Evolutionary conservation across 768 basidiomycete species (phyloP).

Genomic region (Kwoniella botswanensis): DNA sequence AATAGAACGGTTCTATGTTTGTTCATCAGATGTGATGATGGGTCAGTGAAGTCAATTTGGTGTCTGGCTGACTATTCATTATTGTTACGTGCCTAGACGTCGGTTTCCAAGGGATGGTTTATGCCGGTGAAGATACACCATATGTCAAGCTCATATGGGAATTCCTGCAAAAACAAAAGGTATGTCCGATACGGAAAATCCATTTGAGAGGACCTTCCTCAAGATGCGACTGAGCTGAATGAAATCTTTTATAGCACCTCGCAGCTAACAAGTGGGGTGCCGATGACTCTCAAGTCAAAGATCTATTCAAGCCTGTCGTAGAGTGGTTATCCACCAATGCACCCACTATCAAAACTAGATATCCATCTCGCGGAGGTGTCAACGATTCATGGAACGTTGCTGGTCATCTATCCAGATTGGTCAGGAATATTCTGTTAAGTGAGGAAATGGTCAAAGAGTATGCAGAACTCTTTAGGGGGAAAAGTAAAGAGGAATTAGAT

Average conservation of each 20-base stretch:
- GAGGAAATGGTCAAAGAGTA: conserved; percentile 58
- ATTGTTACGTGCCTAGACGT: conserved; percentile 29
- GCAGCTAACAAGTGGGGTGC: conserved; percentile 81
- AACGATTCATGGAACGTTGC: conserved; percentile 25
- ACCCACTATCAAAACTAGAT: conserved; percentile 62
- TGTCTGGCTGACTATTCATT: background rate
- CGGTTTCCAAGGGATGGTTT: conserved; percentile 76
- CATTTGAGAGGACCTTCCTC: too few relatives aligned
- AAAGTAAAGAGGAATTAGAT: conserved; percentile 66
- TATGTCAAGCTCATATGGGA: conserved; percentile 73
- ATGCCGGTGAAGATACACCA: conserved; percentile 69
- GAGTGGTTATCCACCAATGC: conserved; percentile 59
- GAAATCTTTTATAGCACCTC: too few relatives aligned
- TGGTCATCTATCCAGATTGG: conserved; percentile 61
- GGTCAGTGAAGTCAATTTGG: background rate
- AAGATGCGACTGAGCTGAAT: too few relatives aligned
- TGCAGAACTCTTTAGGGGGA: conserved; percentile 59
- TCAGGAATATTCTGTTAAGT: conserved; percentile 71
- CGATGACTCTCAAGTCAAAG: conserved; percentile 65
- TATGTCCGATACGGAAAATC: conserved; percentile 5
- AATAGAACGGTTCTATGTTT: background rate
- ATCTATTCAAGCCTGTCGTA: conserved; percentile 70
- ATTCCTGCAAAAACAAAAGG: conserved; percentile 77
- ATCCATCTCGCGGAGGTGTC: conserved; percentile 58
- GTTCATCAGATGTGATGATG: too few relatives aligned